Conservation (phyloP, 2,329 filamentous ascomycete genomes). For the Dendrostoma leiphaemia region DNA sequence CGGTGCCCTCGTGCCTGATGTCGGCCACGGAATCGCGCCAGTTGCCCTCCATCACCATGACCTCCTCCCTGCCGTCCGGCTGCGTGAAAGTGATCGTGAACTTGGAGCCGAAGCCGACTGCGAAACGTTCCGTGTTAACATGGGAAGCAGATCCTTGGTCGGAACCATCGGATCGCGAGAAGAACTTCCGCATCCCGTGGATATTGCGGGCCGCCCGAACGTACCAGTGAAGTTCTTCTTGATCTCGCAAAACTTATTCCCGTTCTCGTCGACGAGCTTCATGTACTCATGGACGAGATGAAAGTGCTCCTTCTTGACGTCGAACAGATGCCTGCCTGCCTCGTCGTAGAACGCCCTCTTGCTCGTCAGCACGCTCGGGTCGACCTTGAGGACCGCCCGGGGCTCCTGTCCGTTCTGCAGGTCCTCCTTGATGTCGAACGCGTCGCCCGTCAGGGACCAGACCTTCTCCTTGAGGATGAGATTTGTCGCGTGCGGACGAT, state of each 20-base stretch:
- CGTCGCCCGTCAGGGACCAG: constrained; percentile 60
- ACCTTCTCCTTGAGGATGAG: constrained; percentile 61
- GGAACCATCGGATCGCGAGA: neutral
- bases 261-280: constrained; percentile 43
- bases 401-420: constrained; percentile 40
- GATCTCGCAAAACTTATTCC: constrained; percentile 51
- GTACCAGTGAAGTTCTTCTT: constrained; percentile 53
- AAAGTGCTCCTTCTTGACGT: constrained; percentile 52
- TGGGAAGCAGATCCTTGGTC: no score
- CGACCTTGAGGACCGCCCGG: constrained; percentile 46
- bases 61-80: constrained; percentile 46
- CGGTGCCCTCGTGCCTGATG: constrained; percentile 52
- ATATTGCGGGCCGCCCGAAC: no score
- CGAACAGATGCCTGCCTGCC: constrained; percentile 53
- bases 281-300: constrained; percentile 49
- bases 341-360: constrained; percentile 57
- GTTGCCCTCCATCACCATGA: constrained; percentile 58
- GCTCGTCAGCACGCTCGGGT: constrained; percentile 44
- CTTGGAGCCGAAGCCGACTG: constrained; percentile 50
- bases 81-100: constrained; percentile 51
- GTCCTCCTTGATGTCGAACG: constrained; percentile 57
- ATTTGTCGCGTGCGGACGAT: constrained; percentile 42
- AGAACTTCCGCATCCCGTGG: no score
- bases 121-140: neutral
- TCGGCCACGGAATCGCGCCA: constrained; percentile 57